Percentiles rank a stretch among this genome's conserved stretches.
These are phyloP conservation scores for Colletotrichum phormii DNA, from an alignment of 2,329 filamentous ascomycete genomes.

Conservation along the genomic window DNA sequence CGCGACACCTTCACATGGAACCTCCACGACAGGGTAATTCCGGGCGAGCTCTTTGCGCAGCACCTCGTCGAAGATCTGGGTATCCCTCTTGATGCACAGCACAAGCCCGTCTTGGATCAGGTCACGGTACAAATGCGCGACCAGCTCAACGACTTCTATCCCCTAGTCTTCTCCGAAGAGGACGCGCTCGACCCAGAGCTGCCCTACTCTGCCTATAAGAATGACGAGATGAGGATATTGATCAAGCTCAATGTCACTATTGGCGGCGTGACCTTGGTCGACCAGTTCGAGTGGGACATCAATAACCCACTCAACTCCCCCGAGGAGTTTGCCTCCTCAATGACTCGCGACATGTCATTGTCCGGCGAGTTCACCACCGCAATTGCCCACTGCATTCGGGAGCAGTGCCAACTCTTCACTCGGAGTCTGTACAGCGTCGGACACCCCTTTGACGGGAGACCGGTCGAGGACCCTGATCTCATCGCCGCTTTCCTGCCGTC, in stretches of 20 bases:
- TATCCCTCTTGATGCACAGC: slow-evolving; percentile 68
- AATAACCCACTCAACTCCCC: slow-evolving; percentile 95
- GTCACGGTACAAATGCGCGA: slow-evolving; percentile 80
- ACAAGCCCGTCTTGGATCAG: slow-evolving; percentile 71
- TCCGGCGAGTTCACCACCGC: slow-evolving; percentile 97
- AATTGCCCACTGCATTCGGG: slow-evolving; percentile 96
- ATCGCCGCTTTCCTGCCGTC: slow-evolving; percentile 87
- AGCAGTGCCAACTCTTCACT: slow-evolving; percentile 94
- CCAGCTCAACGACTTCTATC: slow-evolving; percentile 93
- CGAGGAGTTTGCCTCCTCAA: slow-evolving; percentile 90
- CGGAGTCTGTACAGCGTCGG: slow-evolving; percentile 92
- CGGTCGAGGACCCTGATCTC: slow-evolving; percentile 91
- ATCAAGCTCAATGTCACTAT: slow-evolving; percentile 99
- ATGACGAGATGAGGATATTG: slow-evolving; percentile 97
- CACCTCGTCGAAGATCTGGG: slow-evolving; percentile 94
- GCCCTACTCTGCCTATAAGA: slow-evolving; percentile 95
- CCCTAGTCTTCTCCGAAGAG: slow-evolving; percentile 89
- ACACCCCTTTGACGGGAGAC: slow-evolving; percentile 94
- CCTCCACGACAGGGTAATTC: slow-evolving; percentile 87
- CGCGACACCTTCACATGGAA: slow-evolving; percentile 99
- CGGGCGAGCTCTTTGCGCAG: slow-evolving; percentile 84
- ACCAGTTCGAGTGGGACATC: slow-evolving; percentile 99
- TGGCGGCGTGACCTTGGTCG: slow-evolving; percentile 90
- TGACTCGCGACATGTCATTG: slow-evolving; percentile 90
- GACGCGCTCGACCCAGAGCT: slow-evolving; percentile 90